phyloP scores from a whole-genome alignment of 2,329 filamentous ascomycete genomes.

The Calonectria henricotiae region DNA sequence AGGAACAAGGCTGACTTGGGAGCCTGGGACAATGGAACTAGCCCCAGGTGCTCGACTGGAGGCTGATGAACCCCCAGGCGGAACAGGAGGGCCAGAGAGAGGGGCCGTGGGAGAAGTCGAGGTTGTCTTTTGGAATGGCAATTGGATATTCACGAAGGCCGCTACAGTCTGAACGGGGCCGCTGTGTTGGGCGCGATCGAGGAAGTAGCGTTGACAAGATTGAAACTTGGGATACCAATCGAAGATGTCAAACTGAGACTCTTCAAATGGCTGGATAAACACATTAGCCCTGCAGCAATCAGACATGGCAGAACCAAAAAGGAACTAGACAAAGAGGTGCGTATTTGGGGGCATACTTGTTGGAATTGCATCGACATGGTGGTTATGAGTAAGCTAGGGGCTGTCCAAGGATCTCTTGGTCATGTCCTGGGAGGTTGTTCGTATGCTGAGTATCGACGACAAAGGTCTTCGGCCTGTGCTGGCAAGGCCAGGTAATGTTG shows the following conservation, averaged over 20 bases:
- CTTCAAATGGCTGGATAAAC: slow-evolving; percentile 62
- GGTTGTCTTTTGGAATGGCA: slow-evolving; percentile 84
- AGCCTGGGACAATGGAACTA: slow-evolving; percentile 35
- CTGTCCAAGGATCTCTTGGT: slow-evolving; percentile 10
- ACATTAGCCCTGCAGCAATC: slow-evolving; percentile 39
- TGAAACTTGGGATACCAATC: slow-evolving; percentile 95
- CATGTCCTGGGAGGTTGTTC: slow-evolving; percentile 21
- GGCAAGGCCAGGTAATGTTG: not conserved
- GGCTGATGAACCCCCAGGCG: slow-evolving; percentile 46
- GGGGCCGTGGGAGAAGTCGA: slow-evolving; percentile 59
- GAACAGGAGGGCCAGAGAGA: slow-evolving; percentile 50
- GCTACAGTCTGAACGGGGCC: slow-evolving; percentile 88
- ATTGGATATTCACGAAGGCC: slow-evolving; percentile 90
- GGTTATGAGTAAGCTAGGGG: slow-evolving; percentile 15
- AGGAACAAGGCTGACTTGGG: slow-evolving; percentile 81
- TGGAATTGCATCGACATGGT: slow-evolving; percentile 52
- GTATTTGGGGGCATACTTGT: slow-evolving; percentile 40
- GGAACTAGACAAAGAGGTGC: not conserved
- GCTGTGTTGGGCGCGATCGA: slow-evolving; percentile 91
- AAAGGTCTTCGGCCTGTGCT: slow-evolving; percentile 7
- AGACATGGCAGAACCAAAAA: slow-evolving; percentile 23
- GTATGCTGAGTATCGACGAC: not conserved
- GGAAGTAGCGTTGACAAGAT: slow-evolving; percentile 91
- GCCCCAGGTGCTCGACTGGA: slow-evolving; percentile 53
- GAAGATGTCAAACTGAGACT: slow-evolving; percentile 82